These are phyloP conservation scores for Corchorus capsularis DNA, from an alignment of 345 rosid genomes.

Conservation along the genomic window DNA sequence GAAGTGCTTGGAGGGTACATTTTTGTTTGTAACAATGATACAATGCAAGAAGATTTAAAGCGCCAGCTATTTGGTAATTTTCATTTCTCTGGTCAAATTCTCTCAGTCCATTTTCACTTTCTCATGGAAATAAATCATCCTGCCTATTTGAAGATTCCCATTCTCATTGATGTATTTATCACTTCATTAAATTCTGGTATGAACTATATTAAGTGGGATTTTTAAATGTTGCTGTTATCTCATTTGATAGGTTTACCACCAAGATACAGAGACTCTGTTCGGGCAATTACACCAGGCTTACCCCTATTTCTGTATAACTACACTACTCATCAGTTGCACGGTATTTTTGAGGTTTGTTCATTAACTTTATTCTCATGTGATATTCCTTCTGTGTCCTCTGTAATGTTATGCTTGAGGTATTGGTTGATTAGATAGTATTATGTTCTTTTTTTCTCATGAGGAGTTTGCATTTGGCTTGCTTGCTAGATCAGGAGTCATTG, in stretches of 20 bases:
- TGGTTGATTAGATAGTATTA: background rate
- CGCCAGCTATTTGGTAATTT: constrained; percentile 86
- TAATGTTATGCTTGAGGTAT: constrained; percentile 1
- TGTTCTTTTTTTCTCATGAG: background rate
- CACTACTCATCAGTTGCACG: constrained; percentile 97
- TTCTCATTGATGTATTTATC: background rate
- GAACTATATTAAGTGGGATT: background rate
- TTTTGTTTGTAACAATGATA: constrained; percentile 97
- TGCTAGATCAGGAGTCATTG: background rate
- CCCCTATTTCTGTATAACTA: constrained; percentile 96
- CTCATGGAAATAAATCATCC: background rate
- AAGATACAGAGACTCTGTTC: constrained; percentile 94
- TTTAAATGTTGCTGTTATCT: constrained; percentile 21
- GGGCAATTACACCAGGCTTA: constrained; percentile 96
- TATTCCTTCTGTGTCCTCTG: constrained; percentile 4
- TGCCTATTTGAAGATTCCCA: background rate
- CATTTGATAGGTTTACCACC: constrained; percentile 83
- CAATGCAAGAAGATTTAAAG: constrained; percentile 97
- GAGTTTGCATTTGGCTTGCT: background rate
- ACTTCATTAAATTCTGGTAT: constrained; percentile 2
- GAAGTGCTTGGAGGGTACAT: constrained; percentile 99
- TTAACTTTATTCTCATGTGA: background rate
- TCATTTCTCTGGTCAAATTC: background rate
- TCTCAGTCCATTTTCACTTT: background rate
- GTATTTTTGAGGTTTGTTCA: constrained; percentile 88